Conservation (phyloP, 108 stramenopile species). For the Hondaea fermentalgiana region DNA sequence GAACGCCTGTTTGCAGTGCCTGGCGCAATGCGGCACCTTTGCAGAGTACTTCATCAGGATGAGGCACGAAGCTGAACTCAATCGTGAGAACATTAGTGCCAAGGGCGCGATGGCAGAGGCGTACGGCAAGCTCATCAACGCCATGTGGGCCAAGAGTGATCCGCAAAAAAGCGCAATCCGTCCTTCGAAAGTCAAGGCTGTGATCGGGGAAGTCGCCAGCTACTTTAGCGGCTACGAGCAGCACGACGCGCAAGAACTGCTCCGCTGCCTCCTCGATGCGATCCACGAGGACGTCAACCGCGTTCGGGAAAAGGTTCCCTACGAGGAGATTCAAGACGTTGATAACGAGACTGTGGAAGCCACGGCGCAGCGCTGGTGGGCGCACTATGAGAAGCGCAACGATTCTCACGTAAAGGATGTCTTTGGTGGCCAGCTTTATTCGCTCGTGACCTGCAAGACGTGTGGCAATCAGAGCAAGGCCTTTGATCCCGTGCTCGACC, state of each 20-base stretch:
- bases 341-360: slow-evolving; percentile 60
- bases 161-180: background rate
- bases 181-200: slow-evolving; percentile 61
- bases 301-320: slow-evolving; percentile 76
- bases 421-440: slow-evolving; percentile 47
- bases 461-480: slow-evolving; percentile 26
- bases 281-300: slow-evolving; percentile 97
- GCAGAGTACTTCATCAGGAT: slow-evolving; percentile 30
- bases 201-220: slow-evolving; percentile 73
- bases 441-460: slow-evolving; percentile 31
- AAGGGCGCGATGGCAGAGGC: background rate
- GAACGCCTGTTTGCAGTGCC: slow-evolving; percentile 46
- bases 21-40: slow-evolving; percentile 33
- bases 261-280: slow-evolving; percentile 83
- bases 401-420: slow-evolving; percentile 34
- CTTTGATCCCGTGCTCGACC: slow-evolving; percentile 46
- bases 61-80: background rate
- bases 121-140: background rate
- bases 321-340: slow-evolving; percentile 74
- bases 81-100: background rate
- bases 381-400: slow-evolving; percentile 32
- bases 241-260: slow-evolving; percentile 96
- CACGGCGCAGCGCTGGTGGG: slow-evolving; percentile 85
- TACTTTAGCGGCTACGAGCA: slow-evolving; percentile 96
- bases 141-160: background rate